Evolutionary conservation across 257 asterid species (phyloP).

Genomic region (Solanum tarijense): DNA sequence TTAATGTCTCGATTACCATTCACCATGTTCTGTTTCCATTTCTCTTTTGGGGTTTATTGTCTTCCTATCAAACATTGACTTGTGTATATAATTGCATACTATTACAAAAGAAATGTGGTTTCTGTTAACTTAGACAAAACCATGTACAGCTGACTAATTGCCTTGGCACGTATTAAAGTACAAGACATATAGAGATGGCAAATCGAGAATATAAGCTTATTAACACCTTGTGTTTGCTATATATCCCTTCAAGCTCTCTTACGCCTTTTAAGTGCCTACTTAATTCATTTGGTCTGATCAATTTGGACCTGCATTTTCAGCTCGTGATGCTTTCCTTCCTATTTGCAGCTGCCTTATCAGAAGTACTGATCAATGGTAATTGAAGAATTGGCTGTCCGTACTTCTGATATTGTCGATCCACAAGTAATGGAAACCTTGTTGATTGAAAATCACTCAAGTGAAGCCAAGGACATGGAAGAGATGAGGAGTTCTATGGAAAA

Average conservation of each 20-base stretch:
- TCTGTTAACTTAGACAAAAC: background rate
- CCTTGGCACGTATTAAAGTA: background rate
- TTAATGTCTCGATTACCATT: background rate
- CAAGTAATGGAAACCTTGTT: constrained; percentile 16
- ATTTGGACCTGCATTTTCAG: background rate
- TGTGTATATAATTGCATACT: background rate
- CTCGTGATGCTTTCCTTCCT: background rate
- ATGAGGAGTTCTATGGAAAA: constrained; percentile 25
- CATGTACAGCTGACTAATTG: background rate
- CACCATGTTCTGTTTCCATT: background rate
- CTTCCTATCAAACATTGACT: background rate
- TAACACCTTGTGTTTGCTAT: background rate
- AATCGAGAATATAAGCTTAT: background rate
- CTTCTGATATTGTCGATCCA: constrained; percentile 6
- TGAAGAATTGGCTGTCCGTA: constrained; percentile 4
- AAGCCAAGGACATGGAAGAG: constrained; percentile 20
- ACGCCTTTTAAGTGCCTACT: background rate
- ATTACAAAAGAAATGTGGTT: background rate
- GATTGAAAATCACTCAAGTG: constrained; percentile 10
- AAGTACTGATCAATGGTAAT: constrained; percentile 7
- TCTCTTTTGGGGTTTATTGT: background rate
- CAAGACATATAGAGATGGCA: background rate
- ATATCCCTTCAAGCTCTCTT: background rate
- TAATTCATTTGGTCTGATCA: background rate
- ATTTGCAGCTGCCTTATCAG: background rate